Evolutionary conservation across 2,329 filamentous ascomycete species (phyloP), one percentile per base, ranked within the genome.

Genomic region (Pestalotiopsis sp.): DNA sequence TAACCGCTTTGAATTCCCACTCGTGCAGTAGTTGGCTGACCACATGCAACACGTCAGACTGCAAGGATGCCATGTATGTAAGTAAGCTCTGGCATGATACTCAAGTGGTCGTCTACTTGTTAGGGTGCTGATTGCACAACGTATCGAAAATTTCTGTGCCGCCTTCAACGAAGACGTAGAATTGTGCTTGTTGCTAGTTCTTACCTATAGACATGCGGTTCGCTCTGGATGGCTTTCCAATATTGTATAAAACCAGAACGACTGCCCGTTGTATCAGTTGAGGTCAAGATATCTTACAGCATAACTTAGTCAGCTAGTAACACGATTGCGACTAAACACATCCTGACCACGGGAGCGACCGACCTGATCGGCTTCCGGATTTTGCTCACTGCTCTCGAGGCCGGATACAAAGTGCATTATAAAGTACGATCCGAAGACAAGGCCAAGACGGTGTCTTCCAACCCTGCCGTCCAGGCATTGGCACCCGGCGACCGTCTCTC

Each of bases 391-490:
- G 72, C 73, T 64, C 70, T 78, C 9, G 71, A 60, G 4, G 72
- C 68, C 7, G 74, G 76, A 14, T 68, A 76, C 31, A 73, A 68
- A 11, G 75, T 77, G 3, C 75, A 72, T 5, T 74, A 71, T 52
- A 71, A 74, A 14, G 75, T 67, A 1, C 71, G 76, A 13, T 76
- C 73, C 1, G 71, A 74, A 39, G 72, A 72, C 2, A 76, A 76
- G 57, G 74, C 74, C 38, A 52, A 45, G 7, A 12, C 58, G 1
- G 74, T 78, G 3, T 61, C 65, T 4, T 72, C 72, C 25, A 74
- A 78, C 69, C 74, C 74, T 1, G 72, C 72, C 6, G 60, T 77
- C 4, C 64, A 66, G 17, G 67, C 66, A 13, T 57, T 75, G 27
- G 57, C 62, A 5, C 62, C 66, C 3, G 68, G 68, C 17, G 67